Base-by-base conservation (phyloP, 2,329 filamentous ascomycete species). In the Didymella exigua region DNA sequence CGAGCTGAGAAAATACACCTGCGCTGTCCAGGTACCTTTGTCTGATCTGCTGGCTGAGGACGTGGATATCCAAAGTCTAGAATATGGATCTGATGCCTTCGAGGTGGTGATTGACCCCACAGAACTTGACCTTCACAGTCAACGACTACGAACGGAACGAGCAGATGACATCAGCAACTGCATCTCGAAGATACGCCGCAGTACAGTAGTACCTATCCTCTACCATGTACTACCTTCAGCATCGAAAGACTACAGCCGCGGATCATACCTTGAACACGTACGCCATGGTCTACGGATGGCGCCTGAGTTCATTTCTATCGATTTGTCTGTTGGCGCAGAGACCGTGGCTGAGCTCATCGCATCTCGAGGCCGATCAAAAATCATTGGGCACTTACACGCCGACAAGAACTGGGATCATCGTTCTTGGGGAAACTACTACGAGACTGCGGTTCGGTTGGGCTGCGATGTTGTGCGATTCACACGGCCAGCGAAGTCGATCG, bases 51-150 rank as follows among this genome's bases (percentile, higher is more conserved):
- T 87, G 1, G 72, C 79, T 1, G 76, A 77, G 10, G 74, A 81
- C 1, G 65, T 87, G 18, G 84, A 89, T 53, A 81, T 89, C 10
- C 85, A 89, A 61, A 82, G 86, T 23, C 73, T 88, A 18, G 86
- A 89, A 55, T 82, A 82, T n/a, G 87, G 86, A 4, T 83, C 82
- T 3, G 88, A 90, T 70, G 87, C 86, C 5, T 83, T 90, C 27
- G 86, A 89, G 65, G 75, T 89, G 4, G 78, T 83, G 13, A 75
- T 88, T 19, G 81, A 83, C 36, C 54, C 61, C 13, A 50, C 50
- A 14, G 58, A 65, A 18, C 49, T 61, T 21, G 58, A 64, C 30
- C 43, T 50, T 4, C 49, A 60, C 29, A 53, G 56, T 23, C 59
- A 60, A 24, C 45, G 44, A 49, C 50, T 66, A 9, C 48, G 56